Evolutionary conservation across 2,329 filamentous ascomycete species (phyloP), one percentile per base, ranked within the genome.

Genomic region (Hymenotorrendiella dingleyae): DNA sequence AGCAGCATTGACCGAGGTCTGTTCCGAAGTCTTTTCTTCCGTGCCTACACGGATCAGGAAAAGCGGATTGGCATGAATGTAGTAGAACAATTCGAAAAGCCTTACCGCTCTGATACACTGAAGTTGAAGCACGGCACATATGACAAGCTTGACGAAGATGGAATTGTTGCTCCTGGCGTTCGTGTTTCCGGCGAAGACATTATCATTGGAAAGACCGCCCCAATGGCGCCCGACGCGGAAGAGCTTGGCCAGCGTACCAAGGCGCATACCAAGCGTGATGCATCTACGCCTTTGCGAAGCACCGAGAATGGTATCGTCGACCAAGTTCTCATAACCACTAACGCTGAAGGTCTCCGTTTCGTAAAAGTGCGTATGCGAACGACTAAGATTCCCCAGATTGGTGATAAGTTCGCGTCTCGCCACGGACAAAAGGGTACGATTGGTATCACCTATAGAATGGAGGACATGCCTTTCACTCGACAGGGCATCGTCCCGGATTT

Each of bases 351-450:
- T 55, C 76, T 95, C 54, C 87, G 88, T 40, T 97, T 97, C 61
- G 90, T 96, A 66, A 98, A 98, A 69, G 91, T 98, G 43, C 85
- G 93, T 49, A 95, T 96, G 59, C 78, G 93, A 64, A 97, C 93
- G 3, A 98, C 94, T 42, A 98, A 98, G 74, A 81, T 97, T 30
- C 93, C 93, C 0, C 94, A 98, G 67, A 97, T 98, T 64, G 93
- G 93, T 60, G 93, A 98, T 71, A 98, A 98, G 67, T 98, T 98
- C 64, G 94, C 93, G 6, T 98, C 94, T 57, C 89, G 93, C 68
- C 94, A 98, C 78, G 93, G 93, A 62, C 93, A 98, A 61, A 98
- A 98, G 69, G 93, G 93, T 70, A 98, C 93, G 1, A 96, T 98
- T 61, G 94, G 94, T 80, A 91, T 98, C 53, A 97, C 93, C 1